Base-by-base conservation (phyloP, 805 yeast genomes). In the Saccharomyces eubayanus region DNA sequence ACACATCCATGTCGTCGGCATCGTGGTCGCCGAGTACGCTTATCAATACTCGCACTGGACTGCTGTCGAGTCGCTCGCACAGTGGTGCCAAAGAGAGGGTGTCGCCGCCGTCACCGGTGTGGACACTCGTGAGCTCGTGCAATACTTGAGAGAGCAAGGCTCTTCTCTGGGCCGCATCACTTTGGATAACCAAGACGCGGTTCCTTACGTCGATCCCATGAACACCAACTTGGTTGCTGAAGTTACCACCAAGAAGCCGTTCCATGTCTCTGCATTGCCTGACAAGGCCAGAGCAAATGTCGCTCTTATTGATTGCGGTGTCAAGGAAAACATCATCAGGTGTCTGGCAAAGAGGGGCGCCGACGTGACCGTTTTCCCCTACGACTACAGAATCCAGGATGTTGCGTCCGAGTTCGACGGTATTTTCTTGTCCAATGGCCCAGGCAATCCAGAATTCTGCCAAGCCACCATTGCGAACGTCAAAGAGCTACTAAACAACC, bases 31-130 rank as follows among this genome's bases (percentile, higher is more conserved):
- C 46, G 97, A 94, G 67, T 96, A 82, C 53, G 98, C 99, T 24
- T 80, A 91, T 79, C 81, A 90, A 69, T 89, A 92, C 73, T 89
- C 97, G n/a, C 99, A 94, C 72, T 94, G 99, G 99, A 91, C 98
- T 40, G 99, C 99, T 3, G 96, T 94, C 31, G 98, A 94, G 75
- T 85, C 96, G 20, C 79, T 94, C 55, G 87, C 89, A 56, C 88
- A 87, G 63, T 94, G 98, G 99, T 94, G 99, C 76, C 82, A 87
- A 73, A 84, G 96, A 68, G 95, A 90, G 63, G 96, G 96, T 46
- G 94, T 95, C 53, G 95, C 98, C 53, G 95, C 97, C 48, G 87
- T 94, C 64, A 83, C 97, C 46, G 99, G 97, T 57, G 97, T 94
- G 48, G 99, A 94, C 72, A 94, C 99, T 59, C 87, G 99, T 77